Percentiles rank a stretch among this genome's conserved stretches.
phyloP scores from a whole-genome alignment of 1,139 yeast species.

The Pichia sp. region DNA sequence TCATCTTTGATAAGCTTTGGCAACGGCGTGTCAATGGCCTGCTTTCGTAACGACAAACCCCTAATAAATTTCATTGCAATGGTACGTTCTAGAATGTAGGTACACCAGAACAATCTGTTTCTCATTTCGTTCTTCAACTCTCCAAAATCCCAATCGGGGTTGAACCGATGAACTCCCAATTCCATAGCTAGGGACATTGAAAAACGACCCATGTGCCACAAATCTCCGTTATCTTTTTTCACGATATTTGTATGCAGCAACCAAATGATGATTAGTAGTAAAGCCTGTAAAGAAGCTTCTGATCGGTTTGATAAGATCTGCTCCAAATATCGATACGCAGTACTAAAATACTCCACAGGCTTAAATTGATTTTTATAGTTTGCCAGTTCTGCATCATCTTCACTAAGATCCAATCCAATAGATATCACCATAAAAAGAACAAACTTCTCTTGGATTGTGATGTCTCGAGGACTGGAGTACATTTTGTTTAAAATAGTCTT shows the following conservation, averaged over 20 bases:
- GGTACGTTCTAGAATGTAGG: conserved; percentile 17
- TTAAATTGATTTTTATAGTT: conserved; percentile 13
- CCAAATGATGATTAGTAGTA: conserved; percentile 17
- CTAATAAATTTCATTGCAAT: conserved; percentile 18
- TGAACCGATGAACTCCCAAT: conserved; percentile 19
- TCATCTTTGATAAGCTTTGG: conserved; percentile 16
- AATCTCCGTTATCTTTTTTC: conserved; percentile 18
- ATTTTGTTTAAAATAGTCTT: conserved; percentile 7
- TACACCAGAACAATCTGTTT: conserved; percentile 19
- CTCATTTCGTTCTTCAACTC: conserved; percentile 15
- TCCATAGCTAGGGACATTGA: conserved; percentile 22
- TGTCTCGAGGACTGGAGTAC: conserved; percentile 10
- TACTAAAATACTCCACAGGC: conserved; percentile 18
- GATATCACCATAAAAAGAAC: conserved; percentile 17
- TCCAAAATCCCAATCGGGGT: conserved; percentile 21
- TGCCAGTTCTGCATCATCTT: conserved; percentile 3
- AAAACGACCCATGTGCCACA: conserved; percentile 19
- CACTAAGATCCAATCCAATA: conserved; percentile 11
- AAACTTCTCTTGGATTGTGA: conserved; percentile 17
- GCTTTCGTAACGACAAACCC: conserved; percentile 18
- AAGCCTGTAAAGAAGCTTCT: conserved; percentile 16
- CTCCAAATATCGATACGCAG: conserved; percentile 18
- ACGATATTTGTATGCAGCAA: conserved; percentile 14
- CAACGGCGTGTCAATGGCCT: conserved; percentile 20
- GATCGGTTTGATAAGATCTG: conserved; percentile 14